Evolutionary conservation across 2,329 filamentous ascomycete genomes (phyloP), one percentile per base, ranked within the genome.

Genomic region (Apiospora kogelbergensis): DNA sequence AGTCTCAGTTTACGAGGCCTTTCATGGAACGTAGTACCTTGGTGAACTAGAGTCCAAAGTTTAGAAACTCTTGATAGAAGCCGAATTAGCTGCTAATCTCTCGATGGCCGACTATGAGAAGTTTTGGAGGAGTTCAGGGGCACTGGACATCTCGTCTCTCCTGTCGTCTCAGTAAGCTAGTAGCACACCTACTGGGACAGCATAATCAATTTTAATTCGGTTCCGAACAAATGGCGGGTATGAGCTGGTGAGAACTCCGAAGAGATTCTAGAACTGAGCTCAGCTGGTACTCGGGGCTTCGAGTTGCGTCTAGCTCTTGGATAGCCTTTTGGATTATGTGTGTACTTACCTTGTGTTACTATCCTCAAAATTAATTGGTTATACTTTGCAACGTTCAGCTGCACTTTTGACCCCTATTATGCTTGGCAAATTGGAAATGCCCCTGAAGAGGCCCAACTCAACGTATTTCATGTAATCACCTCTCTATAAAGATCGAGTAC

Each of bases 371-470:
- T 60, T 60, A 60, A 60, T 60, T 60, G 53, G 53, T 37, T 60
- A 26, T 37, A 30, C 26, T n/a, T 15, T 60, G 53, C 33, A 37
- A 37, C 30, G 9, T 11, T 37, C 30, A 60, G 20, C 53, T 60
- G 17, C 30, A 22, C 20, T 1, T n/a, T 11, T 37, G 17, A 37
- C 53, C 30, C 30, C 53, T 60, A 37, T 60, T 20, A 3, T 37
- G 30, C 26, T 33, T 60, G 53, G 30, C 48, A 57, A 30, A 5
- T 7, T 9, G 17, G 26, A 53, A 15, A 13, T 6, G 7, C 9
- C 24, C 20, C 33, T 20, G 0, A n/a, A 10, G 1, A 37, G 3
- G 17, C 5, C 11, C 10, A 30, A 22, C 26, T n/a, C 0, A 0
- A n/a, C 20, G 1, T 3, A 6, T 11, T 10, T 17, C 7, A 37